Base-by-base conservation (phyloP, 2,329 filamentous ascomycete genomes). In the Dichotomopilus funicola region DNA sequence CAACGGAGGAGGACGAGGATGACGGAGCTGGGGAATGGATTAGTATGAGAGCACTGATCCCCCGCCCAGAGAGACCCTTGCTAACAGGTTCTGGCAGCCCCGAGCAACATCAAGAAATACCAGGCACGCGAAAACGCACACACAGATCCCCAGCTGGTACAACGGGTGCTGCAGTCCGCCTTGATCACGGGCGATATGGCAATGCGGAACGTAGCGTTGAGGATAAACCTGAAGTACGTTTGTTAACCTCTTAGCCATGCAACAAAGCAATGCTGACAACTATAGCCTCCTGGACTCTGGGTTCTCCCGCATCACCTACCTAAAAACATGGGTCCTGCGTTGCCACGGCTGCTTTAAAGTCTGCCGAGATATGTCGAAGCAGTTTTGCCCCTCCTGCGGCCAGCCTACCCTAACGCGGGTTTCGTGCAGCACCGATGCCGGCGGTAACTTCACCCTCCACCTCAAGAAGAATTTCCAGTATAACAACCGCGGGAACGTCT, bases 391-490 rank as follows among this genome's bases (percentile, higher is more conserved):
- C 1, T 82, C 86, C 50, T 99, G 94, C 70, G 94, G 94, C 10
- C 90, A 95, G 68, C 80, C 89, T 1, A 92, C 91, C 0, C 78
- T 99, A 31, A 90, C 87, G 6, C 84, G 92, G 59, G 88, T 91
- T 0, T 87, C 87, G 31, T 96, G 91, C 78, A 88, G 87, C 34
- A 96, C 91, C 3, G 86, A 91, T 65, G 77, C 83, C 33, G 80
- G 84, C 50, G 94, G 94, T 51, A 83, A 86, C 64, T 95, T 96
- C 74, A 85, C 81, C 57, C 73, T 99, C 57, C 89, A 96, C 68
- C 77, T 99, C 57, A 95, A 95, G 78, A 86, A 85, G 72, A 96
- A 96, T 71, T 96, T 94, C 78, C 90, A 96, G 73, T 96, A 87
- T 86, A 97, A 96, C 73, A 95, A 87, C 63, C 81, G 91, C 31